phyloP scores from a whole-genome alignment of 805 yeast species.

The Yarrowia porcina region DNA sequence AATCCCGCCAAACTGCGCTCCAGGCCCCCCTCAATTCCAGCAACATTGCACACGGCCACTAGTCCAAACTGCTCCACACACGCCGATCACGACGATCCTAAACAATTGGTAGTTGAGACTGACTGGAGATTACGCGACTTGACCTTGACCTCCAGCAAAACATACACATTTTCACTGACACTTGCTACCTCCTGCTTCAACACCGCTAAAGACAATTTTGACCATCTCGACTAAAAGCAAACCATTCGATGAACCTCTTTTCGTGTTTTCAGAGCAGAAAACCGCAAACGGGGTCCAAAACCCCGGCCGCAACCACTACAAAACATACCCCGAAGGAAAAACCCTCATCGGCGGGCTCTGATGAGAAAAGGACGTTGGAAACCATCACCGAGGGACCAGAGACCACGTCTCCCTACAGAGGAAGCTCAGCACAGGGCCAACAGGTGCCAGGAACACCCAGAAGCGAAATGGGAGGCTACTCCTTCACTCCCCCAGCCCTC shows the following conservation, averaged over 20 bases:
- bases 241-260: constrained; percentile 5
- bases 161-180: background rate
- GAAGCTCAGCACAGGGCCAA: background rate
- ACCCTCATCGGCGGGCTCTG: constrained; percentile 9
- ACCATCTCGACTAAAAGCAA: background rate
- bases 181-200: background rate
- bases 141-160: background rate
- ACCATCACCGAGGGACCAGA: constrained; percentile 13
- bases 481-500: constrained; percentile 12
- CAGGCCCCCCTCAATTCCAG: background rate
- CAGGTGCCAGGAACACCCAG: background rate
- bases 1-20: background rate
- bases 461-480: background rate
- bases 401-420: background rate
- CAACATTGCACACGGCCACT: background rate
- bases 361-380: constrained; percentile 1
- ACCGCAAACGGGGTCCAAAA: background rate
- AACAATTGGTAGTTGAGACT: background rate
- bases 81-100: constrained; percentile 21
- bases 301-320: background rate
- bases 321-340: background rate
- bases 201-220: background rate
- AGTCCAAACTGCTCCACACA: background rate
- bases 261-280: constrained; percentile 12
- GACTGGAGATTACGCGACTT: background rate